Evolutionary conservation across 2,329 filamentous ascomycete genomes (phyloP).

Genomic region (Didymosphaeria variabile): DNA sequence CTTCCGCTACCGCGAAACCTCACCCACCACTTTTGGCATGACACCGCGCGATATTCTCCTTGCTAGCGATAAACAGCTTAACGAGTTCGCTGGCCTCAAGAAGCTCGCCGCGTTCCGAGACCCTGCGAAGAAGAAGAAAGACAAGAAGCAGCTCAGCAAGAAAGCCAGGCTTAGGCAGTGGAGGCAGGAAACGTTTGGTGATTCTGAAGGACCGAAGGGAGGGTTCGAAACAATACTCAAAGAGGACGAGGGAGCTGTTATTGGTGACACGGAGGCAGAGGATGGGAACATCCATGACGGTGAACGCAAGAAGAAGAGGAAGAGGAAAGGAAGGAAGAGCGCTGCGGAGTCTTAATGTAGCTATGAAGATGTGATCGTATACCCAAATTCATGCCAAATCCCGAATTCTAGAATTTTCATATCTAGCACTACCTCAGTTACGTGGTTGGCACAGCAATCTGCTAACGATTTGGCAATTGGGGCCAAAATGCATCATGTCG

Average conservation of each 20-base stretch:
- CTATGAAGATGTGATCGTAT: not conserved
- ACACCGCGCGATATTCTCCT: conserved; percentile 91
- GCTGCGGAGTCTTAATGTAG: not conserved
- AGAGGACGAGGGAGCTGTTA: conserved; percentile 16
- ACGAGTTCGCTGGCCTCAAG: conserved; percentile 91
- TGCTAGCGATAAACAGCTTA: conserved; percentile 83
- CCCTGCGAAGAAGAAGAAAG: conserved; percentile 84
- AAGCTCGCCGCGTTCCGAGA: conserved; percentile 93
- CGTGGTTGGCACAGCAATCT: too few species aligned
- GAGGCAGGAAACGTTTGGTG: conserved; percentile 74
- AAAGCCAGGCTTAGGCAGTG: conserved; percentile 90
- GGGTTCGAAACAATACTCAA: conserved; percentile 47
- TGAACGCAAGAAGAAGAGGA: conserved; percentile 36
- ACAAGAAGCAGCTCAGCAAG: conserved; percentile 89
- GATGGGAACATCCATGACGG: conserved; percentile 28
- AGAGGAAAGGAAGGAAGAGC: conserved; percentile 35
- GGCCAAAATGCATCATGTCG: not conserved
- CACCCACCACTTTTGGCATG: conserved; percentile 87
- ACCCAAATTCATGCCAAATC: not conserved
- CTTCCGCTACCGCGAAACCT: conserved; percentile 96
- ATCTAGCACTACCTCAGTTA: too few species aligned
- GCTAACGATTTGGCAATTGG: too few species aligned
- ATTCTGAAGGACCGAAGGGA: conserved; percentile 61
- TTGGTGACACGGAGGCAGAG: conserved; percentile 4
- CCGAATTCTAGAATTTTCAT: not conserved